Percentiles rank a stretch among this genome's conserved stretches.
phyloP scores from a whole-genome alignment of 176 grass and related monocot genomes.

The Zoysia japonica region DNA sequence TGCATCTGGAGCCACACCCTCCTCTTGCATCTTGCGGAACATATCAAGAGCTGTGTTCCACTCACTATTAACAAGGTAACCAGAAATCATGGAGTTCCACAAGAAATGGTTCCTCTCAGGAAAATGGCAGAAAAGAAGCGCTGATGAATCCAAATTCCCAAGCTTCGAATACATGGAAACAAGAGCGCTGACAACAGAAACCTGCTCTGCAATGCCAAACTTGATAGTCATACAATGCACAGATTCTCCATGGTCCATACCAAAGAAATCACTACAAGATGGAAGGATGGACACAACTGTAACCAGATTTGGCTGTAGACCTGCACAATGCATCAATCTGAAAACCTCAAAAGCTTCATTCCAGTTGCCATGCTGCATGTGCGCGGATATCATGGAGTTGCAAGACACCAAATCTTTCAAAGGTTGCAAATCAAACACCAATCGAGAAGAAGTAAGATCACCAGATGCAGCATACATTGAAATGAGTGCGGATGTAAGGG shows the following conservation, averaged over 20 bases:
- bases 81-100: conserved; percentile 77
- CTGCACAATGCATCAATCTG: conserved; percentile 41
- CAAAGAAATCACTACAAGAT: conserved; percentile 55
- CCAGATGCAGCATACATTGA: conserved; percentile 56
- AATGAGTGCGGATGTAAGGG: conserved; percentile 52
- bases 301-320: conserved; percentile 49
- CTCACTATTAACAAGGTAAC: conserved; percentile 52
- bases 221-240: conserved; percentile 59
- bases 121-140: conserved; percentile 36
- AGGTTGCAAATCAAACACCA: conserved; percentile 48
- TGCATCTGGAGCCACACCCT: conserved; percentile 48
- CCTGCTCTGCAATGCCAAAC: conserved; percentile 51
- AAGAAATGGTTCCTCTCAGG: conserved; percentile 46
- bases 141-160: conserved; percentile 47
- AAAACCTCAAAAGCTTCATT: conserved; percentile 51
- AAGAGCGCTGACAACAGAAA: conserved; percentile 60
- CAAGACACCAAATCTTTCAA: conserved; percentile 52
- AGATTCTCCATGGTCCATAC: conserved; percentile 40
- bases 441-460: conserved; percentile 49
- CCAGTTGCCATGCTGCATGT: conserved; percentile 44
- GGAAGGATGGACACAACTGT: conserved; percentile 63
- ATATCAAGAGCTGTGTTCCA: conserved; percentile 40
- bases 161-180: conserved; percentile 72
- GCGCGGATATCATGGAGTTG: conserved; percentile 69
- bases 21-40: conserved; percentile 48